Conservation (phyloP, 352 stramenopile genomes). For the Thraustotheca clavata region DNA sequence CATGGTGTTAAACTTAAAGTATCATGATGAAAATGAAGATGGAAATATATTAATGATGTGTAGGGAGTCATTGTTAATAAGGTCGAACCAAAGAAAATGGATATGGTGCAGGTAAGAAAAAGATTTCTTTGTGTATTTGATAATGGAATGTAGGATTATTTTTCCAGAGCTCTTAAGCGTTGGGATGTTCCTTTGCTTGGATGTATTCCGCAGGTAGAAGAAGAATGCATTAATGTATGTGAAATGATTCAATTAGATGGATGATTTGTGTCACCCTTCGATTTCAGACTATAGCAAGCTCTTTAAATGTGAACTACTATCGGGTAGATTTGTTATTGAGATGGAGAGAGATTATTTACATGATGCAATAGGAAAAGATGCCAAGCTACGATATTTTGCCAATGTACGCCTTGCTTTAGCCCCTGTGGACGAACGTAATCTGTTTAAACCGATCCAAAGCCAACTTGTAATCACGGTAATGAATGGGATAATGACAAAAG, state of each 20-base stretch:
- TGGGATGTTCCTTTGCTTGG: conserved; percentile 85
- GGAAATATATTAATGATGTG: neutral
- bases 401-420: conserved; percentile 73
- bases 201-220: conserved; percentile 78
- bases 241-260: conserved; percentile 47
- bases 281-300: conserved; percentile 84
- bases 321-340: conserved; percentile 27
- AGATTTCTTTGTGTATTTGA: neutral
- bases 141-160: conserved; percentile 60
- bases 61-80: conserved; percentile 81
- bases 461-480: conserved; percentile 79
- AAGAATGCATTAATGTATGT: conserved; percentile 68
- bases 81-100: conserved; percentile 81
- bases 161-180: conserved; percentile 78
- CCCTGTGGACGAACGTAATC: conserved; percentile 62
- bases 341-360: neutral
- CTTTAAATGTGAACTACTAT: conserved; percentile 73
- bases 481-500: neutral
- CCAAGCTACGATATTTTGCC: conserved; percentile 74
- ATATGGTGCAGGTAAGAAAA: conserved; percentile 76
- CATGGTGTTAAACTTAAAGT: conserved; percentile 40
- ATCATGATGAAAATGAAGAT: neutral
- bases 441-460: conserved; percentile 79
- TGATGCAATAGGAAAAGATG: conserved; percentile 37
- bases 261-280: conserved; percentile 71